A percentile compares a stretch with the other conserved stretches of the same genome.
phyloP scores from a whole-genome alignment of 169 alveolate genomes.

The Plasmodium gonderi region DNA sequence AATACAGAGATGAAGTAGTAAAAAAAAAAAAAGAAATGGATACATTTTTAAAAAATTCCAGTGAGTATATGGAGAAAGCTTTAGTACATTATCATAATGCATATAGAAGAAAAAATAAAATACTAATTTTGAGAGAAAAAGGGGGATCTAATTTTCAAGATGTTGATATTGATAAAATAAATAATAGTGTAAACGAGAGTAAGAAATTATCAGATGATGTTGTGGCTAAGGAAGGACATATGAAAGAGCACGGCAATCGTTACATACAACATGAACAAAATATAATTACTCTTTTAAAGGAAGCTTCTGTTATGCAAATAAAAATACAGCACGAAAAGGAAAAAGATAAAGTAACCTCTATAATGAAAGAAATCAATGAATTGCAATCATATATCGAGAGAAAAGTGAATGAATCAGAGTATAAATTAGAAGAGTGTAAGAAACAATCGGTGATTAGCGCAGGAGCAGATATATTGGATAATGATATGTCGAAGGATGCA shows the following conservation, averaged over 20 bases:
- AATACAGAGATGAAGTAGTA: neutral
- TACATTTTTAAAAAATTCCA: neutral
- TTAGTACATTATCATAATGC: neutral
- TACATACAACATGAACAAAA: neutral
- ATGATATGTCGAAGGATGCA: slow-evolving; percentile 20
- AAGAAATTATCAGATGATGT: neutral
- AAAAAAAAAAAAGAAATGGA: neutral
- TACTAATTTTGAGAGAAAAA: neutral
- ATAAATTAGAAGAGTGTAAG: slow-evolving; percentile 3
- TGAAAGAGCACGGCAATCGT: neutral
- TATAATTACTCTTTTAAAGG: neutral
- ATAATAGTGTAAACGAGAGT: neutral
- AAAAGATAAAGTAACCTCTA: neutral
- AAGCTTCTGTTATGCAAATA: slow-evolving; percentile 11
- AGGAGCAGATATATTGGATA: neutral
- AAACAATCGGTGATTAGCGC: neutral
- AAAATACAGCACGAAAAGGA: neutral
- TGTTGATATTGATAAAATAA: neutral
- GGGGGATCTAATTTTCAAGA: neutral
- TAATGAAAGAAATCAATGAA: neutral
- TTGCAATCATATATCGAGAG: neutral
- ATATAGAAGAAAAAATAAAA: neutral
- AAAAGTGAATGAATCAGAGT: neutral
- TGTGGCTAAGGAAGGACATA: neutral
- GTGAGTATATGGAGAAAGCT: neutral